Evolutionary conservation across 1,284 basidiomycete genomes (phyloP).

Genomic region (Trichosporon sp.): DNA sequence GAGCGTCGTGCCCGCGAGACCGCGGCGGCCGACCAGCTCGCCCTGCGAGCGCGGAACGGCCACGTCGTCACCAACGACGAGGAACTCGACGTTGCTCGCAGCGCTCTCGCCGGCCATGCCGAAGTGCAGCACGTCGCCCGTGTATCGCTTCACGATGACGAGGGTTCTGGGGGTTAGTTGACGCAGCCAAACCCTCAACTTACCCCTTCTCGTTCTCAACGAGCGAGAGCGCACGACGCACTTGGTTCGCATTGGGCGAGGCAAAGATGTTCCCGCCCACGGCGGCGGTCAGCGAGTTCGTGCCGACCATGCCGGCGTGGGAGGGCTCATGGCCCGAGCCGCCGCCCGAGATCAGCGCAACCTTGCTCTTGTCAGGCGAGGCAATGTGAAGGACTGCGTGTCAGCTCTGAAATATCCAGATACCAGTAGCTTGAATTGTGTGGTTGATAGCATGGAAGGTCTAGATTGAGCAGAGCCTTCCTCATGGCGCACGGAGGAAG

Average conservation of each 20-base stretch:
- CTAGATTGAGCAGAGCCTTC: neutral
- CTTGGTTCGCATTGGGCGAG: slow-evolving; percentile 81
- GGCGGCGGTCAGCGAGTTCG: slow-evolving; percentile 79
- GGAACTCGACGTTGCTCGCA: slow-evolving; percentile 73
- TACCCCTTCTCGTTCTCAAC: slow-evolving; percentile 76
- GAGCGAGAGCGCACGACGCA: slow-evolving; percentile 74
- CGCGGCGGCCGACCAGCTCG: slow-evolving; percentile 59
- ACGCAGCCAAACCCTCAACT: slow-evolving; percentile 34
- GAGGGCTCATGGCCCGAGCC: slow-evolving; percentile 90
- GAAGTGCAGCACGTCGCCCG: slow-evolving; percentile 89
- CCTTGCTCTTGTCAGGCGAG: slow-evolving; percentile 65
- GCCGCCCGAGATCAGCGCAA: slow-evolving; percentile 83
- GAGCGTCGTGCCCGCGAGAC: slow-evolving; percentile 83
- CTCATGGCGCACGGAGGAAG: neutral
- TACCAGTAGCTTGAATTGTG: no score
- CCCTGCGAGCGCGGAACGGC: slow-evolving; percentile 69
- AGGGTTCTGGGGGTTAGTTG: slow-evolving; percentile 62
- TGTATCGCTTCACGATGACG: slow-evolving; percentile 81
- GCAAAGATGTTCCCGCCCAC: slow-evolving; percentile 87
- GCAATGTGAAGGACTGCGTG: slow-evolving; percentile 61
- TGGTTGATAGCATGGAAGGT: neutral
- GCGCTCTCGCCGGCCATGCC: slow-evolving; percentile 84
- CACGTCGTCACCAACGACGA: slow-evolving; percentile 90
- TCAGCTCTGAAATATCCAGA: slow-evolving; percentile 17
- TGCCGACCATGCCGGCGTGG: slow-evolving; percentile 74